Conservation (phyloP, 2,329 filamentous ascomycete genomes). For the Incumbomyces delicatus region DNA sequence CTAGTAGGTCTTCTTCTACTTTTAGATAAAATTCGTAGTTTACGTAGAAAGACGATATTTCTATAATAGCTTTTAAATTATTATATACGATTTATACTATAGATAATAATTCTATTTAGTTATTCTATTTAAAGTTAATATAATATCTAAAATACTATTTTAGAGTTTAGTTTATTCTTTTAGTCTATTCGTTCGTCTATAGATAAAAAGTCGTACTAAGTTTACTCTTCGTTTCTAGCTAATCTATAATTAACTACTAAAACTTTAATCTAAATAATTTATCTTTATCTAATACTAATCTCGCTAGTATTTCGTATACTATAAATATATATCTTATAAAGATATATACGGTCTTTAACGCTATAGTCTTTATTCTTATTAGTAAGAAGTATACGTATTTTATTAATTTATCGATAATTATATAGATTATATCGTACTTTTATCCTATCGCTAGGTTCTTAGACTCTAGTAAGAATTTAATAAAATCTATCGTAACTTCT, state of each 20-base stretch:
- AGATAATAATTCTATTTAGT: slow-evolving; percentile 3
- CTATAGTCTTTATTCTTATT: background rate
- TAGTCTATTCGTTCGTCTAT: background rate
- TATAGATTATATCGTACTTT: background rate
- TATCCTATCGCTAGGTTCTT: background rate
- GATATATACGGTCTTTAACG: background rate
- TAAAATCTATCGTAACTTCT: slow-evolving; percentile 10
- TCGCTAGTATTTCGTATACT: slow-evolving; percentile 1
- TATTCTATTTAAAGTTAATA: slow-evolving; percentile 3
- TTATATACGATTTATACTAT: slow-evolving; percentile 5
- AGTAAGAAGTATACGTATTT: slow-evolving; percentile 4
- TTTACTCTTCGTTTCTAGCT: slow-evolving; percentile 4
- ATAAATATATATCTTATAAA: slow-evolving; percentile 4
- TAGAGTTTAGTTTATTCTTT: slow-evolving; percentile 5
- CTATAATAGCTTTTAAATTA: background rate
- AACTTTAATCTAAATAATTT: slow-evolving; percentile 4
- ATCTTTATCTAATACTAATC: slow-evolving; percentile 4
- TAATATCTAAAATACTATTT: slow-evolving; percentile 5
- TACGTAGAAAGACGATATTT: background rate
- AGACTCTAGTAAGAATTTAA: background rate
- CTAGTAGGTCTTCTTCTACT: background rate
- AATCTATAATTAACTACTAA: slow-evolving; percentile 4
- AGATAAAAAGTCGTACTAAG: background rate
- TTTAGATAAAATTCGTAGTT: slow-evolving; percentile 3
- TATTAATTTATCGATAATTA: background rate